Conservation (phyloP, 805 yeast genomes). For the Ogataea philodendri region DNA sequence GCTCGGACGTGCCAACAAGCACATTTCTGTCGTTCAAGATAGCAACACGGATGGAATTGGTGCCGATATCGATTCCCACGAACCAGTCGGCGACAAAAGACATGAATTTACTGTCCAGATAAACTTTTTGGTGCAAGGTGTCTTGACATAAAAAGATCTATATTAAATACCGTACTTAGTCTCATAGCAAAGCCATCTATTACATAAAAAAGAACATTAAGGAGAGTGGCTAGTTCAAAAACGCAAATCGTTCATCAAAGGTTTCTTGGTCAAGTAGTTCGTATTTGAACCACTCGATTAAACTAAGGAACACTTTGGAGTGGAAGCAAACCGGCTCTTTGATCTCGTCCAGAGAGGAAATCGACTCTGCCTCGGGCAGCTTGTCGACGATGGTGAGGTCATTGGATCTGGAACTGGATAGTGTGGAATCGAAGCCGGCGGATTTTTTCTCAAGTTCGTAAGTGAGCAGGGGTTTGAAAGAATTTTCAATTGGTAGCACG, state of each 20-base stretch:
- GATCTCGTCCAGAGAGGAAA: slow-evolving; percentile 37
- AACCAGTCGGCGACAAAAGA: slow-evolving; percentile 7
- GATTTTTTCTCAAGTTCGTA: slow-evolving; percentile 29
- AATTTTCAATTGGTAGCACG: slow-evolving; percentile 43
- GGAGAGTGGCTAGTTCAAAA: slow-evolving; percentile 7
- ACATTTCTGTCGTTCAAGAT: slow-evolving; percentile 2
- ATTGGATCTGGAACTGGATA: slow-evolving; percentile 37
- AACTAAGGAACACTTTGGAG: slow-evolving; percentile 46
- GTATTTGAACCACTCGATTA: slow-evolving; percentile 42
- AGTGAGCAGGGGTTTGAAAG: slow-evolving; percentile 30
- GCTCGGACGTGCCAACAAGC: slow-evolving; percentile 12
- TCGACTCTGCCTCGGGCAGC: slow-evolving; percentile 39
- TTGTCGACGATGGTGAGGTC: slow-evolving; percentile 28
- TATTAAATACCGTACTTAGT: slow-evolving; percentile 1
- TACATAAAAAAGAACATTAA: slow-evolving; percentile 1
- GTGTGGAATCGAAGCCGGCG: slow-evolving; percentile 15
- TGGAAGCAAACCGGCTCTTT: slow-evolving; percentile 49
- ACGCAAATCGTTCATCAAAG: slow-evolving; percentile 27
- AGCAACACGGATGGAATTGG: slow-evolving; percentile 15
- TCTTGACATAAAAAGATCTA: not conserved
- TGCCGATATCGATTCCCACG: slow-evolving; percentile 21
- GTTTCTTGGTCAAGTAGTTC: slow-evolving; percentile 36
- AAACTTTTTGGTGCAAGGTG: slow-evolving; percentile 3
- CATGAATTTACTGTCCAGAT: slow-evolving; percentile 1
- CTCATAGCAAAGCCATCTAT: slow-evolving; percentile 9